phyloP scores from a whole-genome alignment of 139 green algal genomes.

The Zygnema circumcarinatum region DNA sequence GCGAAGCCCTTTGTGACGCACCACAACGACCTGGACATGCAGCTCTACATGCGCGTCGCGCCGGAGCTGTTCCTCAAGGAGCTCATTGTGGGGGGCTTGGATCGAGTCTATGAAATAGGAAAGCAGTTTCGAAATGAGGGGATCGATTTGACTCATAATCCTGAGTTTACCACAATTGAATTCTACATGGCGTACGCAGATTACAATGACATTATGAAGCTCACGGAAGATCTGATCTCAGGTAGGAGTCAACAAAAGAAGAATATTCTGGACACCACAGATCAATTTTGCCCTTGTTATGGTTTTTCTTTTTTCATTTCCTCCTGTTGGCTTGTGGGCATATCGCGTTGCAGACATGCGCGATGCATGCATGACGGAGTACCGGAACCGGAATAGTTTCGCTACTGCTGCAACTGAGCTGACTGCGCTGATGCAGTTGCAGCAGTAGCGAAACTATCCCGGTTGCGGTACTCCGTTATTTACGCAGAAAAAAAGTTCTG shows the following conservation, averaged over 20 bases:
- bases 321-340: no score
- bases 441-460: no score
- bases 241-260: no score
- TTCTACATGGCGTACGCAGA: slow-evolving; percentile 97
- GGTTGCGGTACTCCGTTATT: no score
- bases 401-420: no score
- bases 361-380: no score
- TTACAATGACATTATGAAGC: slow-evolving; percentile 97
- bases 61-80: slow-evolving; percentile 98
- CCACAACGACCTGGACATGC: slow-evolving; percentile 99
- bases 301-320: no score
- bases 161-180: slow-evolving; percentile 99
- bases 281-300: no score
- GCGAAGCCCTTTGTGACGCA: slow-evolving; percentile 95
- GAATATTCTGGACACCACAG: neutral
- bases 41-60: slow-evolving; percentile 97
- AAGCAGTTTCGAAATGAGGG: slow-evolving; percentile 89
- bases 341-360: no score
- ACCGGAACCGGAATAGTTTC: no score
- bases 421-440: no score
- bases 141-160: slow-evolving; percentile 99
- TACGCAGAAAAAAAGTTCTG: no score
- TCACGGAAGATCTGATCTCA: slow-evolving; percentile 95
- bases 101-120: slow-evolving; percentile 90
- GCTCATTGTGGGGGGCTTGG: slow-evolving; percentile 96